Percentiles rank a stretch among this genome's conserved stretches.
Conservation (phyloP, 2,329 filamentous ascomycete genomes). For the Alternaria brassicae region DNA sequence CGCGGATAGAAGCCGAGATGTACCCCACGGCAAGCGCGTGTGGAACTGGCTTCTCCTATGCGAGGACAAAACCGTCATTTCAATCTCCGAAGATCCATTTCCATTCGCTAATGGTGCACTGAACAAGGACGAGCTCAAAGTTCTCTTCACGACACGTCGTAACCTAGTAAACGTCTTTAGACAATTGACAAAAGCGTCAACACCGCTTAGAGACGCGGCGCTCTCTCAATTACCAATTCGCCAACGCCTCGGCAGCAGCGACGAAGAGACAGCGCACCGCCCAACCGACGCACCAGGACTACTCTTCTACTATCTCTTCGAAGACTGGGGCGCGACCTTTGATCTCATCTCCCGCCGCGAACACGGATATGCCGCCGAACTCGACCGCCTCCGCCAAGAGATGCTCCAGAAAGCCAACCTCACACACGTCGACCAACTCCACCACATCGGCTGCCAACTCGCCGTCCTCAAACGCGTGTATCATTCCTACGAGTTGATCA, state of each 20-base stretch:
- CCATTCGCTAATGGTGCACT: constrained; percentile 49
- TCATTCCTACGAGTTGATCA: constrained; percentile 65
- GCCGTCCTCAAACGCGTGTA: constrained; percentile 68
- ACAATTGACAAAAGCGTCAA: constrained; percentile 65
- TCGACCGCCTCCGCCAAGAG: constrained; percentile 60
- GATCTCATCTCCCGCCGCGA: constrained; percentile 61
- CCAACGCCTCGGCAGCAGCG: constrained; percentile 53
- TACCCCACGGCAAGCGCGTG: constrained; percentile 61
- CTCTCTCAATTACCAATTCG: constrained; percentile 55
- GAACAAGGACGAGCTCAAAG: constrained; percentile 54
- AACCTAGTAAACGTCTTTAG: constrained; percentile 68
- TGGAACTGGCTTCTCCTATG: constrained; percentile 78
- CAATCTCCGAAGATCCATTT: constrained; percentile 68
- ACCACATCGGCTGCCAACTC: constrained; percentile 67
- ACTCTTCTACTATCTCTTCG: constrained; percentile 71
- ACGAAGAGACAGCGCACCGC: constrained; percentile 56
- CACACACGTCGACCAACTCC: constrained; percentile 59
- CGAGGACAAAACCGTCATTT: constrained; percentile 74
- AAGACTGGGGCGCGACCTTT: constrained; percentile 69
- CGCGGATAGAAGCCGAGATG: constrained; percentile 41
- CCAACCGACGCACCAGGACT: constrained; percentile 64
- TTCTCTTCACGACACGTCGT: constrained; percentile 60
- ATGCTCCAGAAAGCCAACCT: constrained; percentile 62
- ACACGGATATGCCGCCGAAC: constrained; percentile 55
- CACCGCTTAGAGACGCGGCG: constrained; percentile 49